Percentiles rank a stretch among this genome's conserved stretches.
phyloP scores from a whole-genome alignment of 176 grass and related monocot species.

The Triticum dicoccoides region DNA sequence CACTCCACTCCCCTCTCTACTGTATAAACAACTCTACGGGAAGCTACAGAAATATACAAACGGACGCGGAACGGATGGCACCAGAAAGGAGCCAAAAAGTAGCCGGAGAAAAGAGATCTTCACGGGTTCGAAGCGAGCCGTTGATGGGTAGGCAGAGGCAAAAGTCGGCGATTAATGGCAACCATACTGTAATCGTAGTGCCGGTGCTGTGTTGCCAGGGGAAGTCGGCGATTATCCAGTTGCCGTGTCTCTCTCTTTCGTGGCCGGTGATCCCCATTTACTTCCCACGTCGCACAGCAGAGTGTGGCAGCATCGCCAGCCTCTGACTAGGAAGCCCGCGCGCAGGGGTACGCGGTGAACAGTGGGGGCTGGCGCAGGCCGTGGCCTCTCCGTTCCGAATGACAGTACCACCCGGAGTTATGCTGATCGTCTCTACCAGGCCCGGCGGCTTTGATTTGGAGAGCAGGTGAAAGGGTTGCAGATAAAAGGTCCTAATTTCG shows the following conservation, averaged over 20 bases:
- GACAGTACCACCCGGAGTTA: background rate
- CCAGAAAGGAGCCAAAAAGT: background rate
- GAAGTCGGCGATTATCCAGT: background rate
- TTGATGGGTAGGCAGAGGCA: background rate
- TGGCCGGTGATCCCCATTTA: slow-evolving; percentile 26
- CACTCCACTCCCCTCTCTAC: background rate
- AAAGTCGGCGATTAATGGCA: background rate
- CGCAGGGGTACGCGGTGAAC: background rate
- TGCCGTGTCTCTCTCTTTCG: background rate
- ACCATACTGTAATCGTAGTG: background rate
- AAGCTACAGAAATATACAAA: slow-evolving; percentile 7
- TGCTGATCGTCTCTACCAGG: background rate
- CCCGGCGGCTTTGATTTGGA: background rate
- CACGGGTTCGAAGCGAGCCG: background rate
- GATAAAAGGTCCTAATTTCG: background rate
- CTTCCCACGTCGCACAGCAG: slow-evolving; percentile 19
- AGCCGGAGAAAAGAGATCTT: background rate
- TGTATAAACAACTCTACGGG: background rate
- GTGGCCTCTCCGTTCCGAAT: background rate
- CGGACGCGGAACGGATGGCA: background rate
- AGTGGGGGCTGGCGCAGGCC: background rate
- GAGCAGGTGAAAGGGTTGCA: background rate
- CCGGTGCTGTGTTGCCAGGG: background rate
- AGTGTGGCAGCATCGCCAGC: background rate
- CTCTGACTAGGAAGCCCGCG: background rate